Conservation (phyloP, 2,329 filamentous ascomycete genomes). For the Penicillium sp. region DNA sequence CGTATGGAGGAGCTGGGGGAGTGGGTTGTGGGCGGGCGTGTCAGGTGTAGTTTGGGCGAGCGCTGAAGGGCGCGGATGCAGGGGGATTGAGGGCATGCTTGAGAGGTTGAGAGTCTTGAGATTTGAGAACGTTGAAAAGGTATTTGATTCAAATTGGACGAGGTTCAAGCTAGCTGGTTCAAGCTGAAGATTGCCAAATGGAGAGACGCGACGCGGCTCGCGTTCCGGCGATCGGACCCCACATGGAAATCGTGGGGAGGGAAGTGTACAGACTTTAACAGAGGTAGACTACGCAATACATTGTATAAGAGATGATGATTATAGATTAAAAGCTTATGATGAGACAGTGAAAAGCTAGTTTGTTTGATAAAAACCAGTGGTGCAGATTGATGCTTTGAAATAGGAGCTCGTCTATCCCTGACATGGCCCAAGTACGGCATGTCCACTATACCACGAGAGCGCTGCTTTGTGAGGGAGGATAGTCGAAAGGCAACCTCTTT, state of each 20-base stretch:
- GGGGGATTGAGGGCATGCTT: slow-evolving; percentile 45
- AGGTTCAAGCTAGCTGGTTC: background rate
- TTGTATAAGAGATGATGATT: background rate
- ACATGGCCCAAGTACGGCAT: too few species aligned
- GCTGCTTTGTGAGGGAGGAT: too few species aligned
- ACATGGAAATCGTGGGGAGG: slow-evolving; percentile 3
- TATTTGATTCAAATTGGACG: background rate
- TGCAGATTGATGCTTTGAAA: background rate
- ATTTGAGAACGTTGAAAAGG: background rate
- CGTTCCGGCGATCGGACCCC: slow-evolving; percentile 18
- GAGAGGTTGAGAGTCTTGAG: background rate
- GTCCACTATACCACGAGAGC: too few species aligned
- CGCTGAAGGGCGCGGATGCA: slow-evolving; percentile 34
- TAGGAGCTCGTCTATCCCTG: background rate
- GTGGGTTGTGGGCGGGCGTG: slow-evolving; percentile 52
- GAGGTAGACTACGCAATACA: background rate
- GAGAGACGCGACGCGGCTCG: slow-evolving; percentile 21
- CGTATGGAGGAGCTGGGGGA: slow-evolving; percentile 83
- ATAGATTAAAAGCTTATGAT: background rate
- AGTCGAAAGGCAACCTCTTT: too few species aligned
- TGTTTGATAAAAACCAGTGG: background rate
- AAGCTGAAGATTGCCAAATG: background rate
- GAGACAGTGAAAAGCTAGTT: background rate
- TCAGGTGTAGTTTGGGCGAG: slow-evolving; percentile 1
- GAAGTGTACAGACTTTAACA: background rate